These are phyloP conservation scores for Vicia sativa DNA, from an alignment of 306 rosid species.

Conservation along the genomic window DNA sequence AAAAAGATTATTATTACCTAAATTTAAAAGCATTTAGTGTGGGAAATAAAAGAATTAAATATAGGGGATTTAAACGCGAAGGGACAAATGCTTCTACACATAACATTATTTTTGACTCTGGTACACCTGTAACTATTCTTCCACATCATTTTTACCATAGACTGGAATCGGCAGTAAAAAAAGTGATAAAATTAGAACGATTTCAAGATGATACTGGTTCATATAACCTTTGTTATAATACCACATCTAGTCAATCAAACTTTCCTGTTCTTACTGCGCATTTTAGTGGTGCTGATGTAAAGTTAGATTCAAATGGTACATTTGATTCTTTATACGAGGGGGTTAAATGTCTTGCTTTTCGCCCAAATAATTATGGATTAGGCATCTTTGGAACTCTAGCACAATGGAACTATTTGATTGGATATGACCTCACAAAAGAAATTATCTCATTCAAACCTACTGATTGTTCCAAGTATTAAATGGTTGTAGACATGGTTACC, in stretches of 20 bases:
- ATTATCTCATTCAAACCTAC: too few relatives aligned
- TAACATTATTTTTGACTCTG: slow-evolving; percentile 47
- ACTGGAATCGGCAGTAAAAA: slow-evolving; percentile 33
- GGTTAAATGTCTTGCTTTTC: slow-evolving; percentile 55
- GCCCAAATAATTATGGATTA: too few relatives aligned
- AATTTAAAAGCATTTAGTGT: neutral
- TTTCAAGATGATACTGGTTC: neutral
- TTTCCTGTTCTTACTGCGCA: slow-evolving; percentile 39
- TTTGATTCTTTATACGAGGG: too few relatives aligned
- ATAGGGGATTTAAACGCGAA: neutral
- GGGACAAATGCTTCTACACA: neutral
- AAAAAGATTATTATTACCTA: neutral
- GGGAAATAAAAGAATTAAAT: too few relatives aligned
- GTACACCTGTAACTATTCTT: slow-evolving; percentile 36
- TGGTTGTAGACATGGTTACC: too few relatives aligned
- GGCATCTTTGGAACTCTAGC: slow-evolving; percentile 52
- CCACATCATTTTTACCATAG: slow-evolving; percentile 30
- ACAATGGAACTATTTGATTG: slow-evolving; percentile 52
- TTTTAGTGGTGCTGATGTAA: slow-evolving; percentile 47
- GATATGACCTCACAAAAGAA: slow-evolving; percentile 43
- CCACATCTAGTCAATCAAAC: neutral
- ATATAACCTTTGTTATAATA: slow-evolving; percentile 37
- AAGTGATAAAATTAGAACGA: neutral
- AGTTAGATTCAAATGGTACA: neutral
- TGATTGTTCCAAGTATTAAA: too few relatives aligned